Conservation (phyloP, 768 basidiomycete species). For the Chiua virens region DNA sequence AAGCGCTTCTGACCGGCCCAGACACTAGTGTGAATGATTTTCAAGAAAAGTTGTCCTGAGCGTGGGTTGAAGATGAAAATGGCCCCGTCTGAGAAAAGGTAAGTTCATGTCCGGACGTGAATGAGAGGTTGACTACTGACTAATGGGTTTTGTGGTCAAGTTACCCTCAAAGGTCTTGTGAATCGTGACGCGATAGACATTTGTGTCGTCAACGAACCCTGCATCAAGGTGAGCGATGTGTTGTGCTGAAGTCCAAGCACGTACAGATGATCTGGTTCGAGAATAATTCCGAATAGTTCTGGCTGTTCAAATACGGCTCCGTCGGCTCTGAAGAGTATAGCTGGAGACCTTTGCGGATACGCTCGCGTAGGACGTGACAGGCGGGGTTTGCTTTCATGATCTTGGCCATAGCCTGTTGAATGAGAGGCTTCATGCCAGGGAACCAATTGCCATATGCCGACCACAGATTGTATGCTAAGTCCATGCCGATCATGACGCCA, state of each 20-base stretch:
- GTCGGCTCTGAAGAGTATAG: conserved; percentile 99
- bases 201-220: conserved; percentile 99
- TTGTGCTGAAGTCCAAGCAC: conserved; percentile 19
- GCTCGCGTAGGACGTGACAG: conserved; percentile 94
- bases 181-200: conserved; percentile 98
- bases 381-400: conserved; percentile 99
- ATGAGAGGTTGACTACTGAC: conserved; percentile 39
- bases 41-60: conserved; percentile 96
- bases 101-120: not conserved
- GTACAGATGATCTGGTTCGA: conserved; percentile 96
- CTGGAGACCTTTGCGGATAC: conserved; percentile 97
- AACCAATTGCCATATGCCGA: conserved; percentile 99
- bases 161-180: conserved; percentile 99
- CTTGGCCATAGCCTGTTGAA: conserved; percentile 99
- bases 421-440: conserved; percentile 96
- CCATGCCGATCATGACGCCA: conserved; percentile 98
- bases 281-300: conserved; percentile 95
- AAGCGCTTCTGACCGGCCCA: conserved; percentile 99
- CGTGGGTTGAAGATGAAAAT: conserved; percentile 99
- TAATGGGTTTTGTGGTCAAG: conserved; percentile 98
- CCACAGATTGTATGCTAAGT: conserved; percentile 97
- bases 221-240: conserved; percentile 9
- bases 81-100: conserved; percentile 63
- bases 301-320: conserved; percentile 98
- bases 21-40: conserved; percentile 99